These are phyloP conservation scores for Zygotorulaspora danielsina DNA, from an alignment of 805 yeast species.

Conservation along the genomic window DNA sequence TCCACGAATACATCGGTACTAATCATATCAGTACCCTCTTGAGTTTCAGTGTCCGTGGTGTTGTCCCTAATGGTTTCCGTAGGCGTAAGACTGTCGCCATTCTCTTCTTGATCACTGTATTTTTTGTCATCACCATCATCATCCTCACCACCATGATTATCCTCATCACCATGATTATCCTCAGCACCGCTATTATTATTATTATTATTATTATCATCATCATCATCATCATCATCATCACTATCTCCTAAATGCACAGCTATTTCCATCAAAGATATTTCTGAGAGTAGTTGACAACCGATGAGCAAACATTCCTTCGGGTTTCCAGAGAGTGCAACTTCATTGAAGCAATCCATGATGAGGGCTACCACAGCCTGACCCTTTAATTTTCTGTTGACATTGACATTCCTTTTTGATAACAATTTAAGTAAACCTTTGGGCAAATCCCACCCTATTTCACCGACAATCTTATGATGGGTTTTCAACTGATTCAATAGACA, in stretches of 20 bases:
- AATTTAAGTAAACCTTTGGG: constrained; percentile 62
- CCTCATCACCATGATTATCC: constrained; percentile 11
- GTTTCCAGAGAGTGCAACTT: constrained; percentile 65
- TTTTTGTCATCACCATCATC: constrained; percentile 11
- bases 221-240: constrained; percentile 13
- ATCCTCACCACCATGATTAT: constrained; percentile 10
- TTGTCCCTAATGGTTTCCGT: constrained; percentile 1
- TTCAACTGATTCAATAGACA: constrained; percentile 43
- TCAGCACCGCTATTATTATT: constrained; percentile 15
- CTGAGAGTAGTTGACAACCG: constrained; percentile 56
- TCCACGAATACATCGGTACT: constrained; percentile 9
- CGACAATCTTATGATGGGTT: constrained; percentile 46
- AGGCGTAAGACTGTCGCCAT: background rate
- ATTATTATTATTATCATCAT: constrained; percentile 8
- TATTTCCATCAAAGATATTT: constrained; percentile 11
- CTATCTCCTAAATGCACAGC: constrained; percentile 12
- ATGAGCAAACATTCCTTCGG: constrained; percentile 76
- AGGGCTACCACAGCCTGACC: constrained; percentile 30
- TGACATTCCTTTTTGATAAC: constrained; percentile 40
- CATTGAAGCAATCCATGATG: constrained; percentile 51
- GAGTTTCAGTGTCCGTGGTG: constrained; percentile 9
- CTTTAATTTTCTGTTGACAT: constrained; percentile 29
- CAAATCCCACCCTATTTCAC: constrained; percentile 88
- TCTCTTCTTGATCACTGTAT: constrained; percentile 12
- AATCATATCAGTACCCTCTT: constrained; percentile 10